phyloP scores from a whole-genome alignment of 805 yeast species.

The Saturnispora hagleri region DNA sequence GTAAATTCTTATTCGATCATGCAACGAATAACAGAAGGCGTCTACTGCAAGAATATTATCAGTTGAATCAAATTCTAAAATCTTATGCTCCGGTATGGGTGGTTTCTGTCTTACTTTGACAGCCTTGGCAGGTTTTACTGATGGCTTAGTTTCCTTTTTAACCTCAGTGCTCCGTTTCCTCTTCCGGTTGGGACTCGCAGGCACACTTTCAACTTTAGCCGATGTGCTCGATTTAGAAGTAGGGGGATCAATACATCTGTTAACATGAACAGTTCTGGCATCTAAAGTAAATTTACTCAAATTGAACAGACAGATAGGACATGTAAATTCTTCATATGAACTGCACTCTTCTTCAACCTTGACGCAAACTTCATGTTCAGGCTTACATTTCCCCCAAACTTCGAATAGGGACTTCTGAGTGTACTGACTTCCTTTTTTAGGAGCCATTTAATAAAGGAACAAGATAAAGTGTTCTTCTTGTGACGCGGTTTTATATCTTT shows the following conservation, averaged over 20 bases:
- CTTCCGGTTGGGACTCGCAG: not conserved
- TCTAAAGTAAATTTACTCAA: conserved; percentile 32
- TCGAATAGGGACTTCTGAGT: conserved; percentile 2
- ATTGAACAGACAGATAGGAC: conserved; percentile 45
- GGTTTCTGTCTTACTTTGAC: conserved; percentile 18
- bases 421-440: not conserved
- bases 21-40: conserved; percentile 48
- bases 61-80: conserved; percentile 32
- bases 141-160: not conserved
- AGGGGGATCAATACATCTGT: conserved; percentile 35
- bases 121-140: not conserved
- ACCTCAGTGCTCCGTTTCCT: not conserved
- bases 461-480: not conserved
- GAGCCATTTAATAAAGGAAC: not conserved
- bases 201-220: not conserved
- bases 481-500: not conserved
- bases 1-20: conserved; percentile 40
- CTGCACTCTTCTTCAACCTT: conserved; percentile 10
- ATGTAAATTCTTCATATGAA: conserved; percentile 19
- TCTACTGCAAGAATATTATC: conserved; percentile 44
- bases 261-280: conserved; percentile 46
- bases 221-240: not conserved
- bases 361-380: not conserved
- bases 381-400: not conserved
- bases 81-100: conserved; percentile 48